A percentile compares a stretch with the other conserved stretches of the same genome.
Evolutionary conservation across 2,329 filamentous ascomycete species (phyloP).

Genomic region (Septoria linicola): DNA sequence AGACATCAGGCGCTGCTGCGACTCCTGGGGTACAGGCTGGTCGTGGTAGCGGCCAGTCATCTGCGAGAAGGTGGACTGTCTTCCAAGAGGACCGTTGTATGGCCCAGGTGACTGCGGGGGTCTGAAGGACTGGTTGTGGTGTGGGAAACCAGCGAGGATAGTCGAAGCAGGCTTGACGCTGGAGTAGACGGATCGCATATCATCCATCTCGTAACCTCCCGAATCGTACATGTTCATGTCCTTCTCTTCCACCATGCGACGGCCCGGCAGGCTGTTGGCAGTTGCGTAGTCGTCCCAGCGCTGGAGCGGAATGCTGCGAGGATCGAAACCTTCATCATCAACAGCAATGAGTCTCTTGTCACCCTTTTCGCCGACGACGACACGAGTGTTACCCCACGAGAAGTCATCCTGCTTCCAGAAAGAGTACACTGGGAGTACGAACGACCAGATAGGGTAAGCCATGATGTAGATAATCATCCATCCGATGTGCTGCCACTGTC

Average conservation of each 20-base stretch:
- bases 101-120: slow-evolving; percentile 78
- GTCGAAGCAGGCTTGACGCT: slow-evolving; percentile 84
- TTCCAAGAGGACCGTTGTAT: slow-evolving; percentile 60
- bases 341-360: slow-evolving; percentile 86
- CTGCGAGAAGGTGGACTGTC: slow-evolving; percentile 68
- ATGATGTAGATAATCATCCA: slow-evolving; percentile 99
- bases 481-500: slow-evolving; percentile 96
- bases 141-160: slow-evolving; percentile 77
- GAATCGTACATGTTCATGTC: slow-evolving; percentile 31
- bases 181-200: slow-evolving; percentile 95
- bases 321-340: slow-evolving; percentile 81
- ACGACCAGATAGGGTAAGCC: slow-evolving; percentile 92
- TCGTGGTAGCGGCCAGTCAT: slow-evolving; percentile 57
- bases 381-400: slow-evolving; percentile 96
- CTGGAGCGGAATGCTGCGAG: slow-evolving; percentile 87
- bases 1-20: slow-evolving; percentile 56
- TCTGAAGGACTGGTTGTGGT: slow-evolving; percentile 48
- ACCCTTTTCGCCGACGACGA: slow-evolving; percentile 93
- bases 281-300: slow-evolving; percentile 96
- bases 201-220: slow-evolving; percentile 88
- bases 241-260: slow-evolving; percentile 53
- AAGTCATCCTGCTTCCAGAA: slow-evolving; percentile 99
- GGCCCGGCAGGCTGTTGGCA: slow-evolving; percentile 83
- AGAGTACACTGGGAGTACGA: slow-evolving; percentile 88
- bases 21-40: slow-evolving; percentile 51